These are phyloP conservation scores for Xylaria sp. DNA, from an alignment of 2,329 filamentous ascomycete genomes.

Conservation along the genomic window DNA sequence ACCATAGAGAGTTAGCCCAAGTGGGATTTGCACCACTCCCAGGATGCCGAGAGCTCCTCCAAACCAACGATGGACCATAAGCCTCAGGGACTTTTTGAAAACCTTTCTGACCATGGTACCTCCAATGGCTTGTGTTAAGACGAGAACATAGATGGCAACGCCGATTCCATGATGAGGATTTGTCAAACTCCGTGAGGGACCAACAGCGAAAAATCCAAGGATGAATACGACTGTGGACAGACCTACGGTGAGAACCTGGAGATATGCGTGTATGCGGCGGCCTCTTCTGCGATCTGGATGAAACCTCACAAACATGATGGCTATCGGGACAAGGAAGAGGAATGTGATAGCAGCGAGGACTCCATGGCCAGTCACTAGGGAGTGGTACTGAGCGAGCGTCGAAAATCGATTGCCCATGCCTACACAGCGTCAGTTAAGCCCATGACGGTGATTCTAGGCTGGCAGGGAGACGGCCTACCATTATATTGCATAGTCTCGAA, in stretches of 20 bases:
- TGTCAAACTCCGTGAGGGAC: slow-evolving; percentile 70
- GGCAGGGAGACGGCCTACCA: slow-evolving; percentile 56
- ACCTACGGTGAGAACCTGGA: slow-evolving; percentile 72
- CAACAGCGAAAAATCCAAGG: slow-evolving; percentile 79
- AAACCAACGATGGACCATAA: slow-evolving; percentile 84
- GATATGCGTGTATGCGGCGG: slow-evolving; percentile 73
- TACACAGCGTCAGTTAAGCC: slow-evolving; percentile 40
- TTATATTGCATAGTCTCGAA: slow-evolving; percentile 86
- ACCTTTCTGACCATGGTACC: slow-evolving; percentile 67
- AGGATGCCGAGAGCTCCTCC: slow-evolving; percentile 79
- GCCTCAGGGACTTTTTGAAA: slow-evolving; percentile 54
- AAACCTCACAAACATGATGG: slow-evolving; percentile 78
- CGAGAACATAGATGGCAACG: slow-evolving; percentile 75
- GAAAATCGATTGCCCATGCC: slow-evolving; percentile 85
- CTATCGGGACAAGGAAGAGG: slow-evolving; percentile 72
- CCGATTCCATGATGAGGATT: slow-evolving; percentile 89
- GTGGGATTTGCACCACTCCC: slow-evolving; percentile 83
- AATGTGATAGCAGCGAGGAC: slow-evolving; percentile 76
- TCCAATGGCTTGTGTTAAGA: slow-evolving; percentile 73
- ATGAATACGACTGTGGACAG: slow-evolving; percentile 75
- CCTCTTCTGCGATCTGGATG: slow-evolving; percentile 64
- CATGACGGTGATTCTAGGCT: background rate
- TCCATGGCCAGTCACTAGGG: slow-evolving; percentile 72
- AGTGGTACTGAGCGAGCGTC: slow-evolving; percentile 71
- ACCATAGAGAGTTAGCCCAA: slow-evolving; percentile 90